These are phyloP conservation scores for Fagopyrum homotropicum DNA, from an alignment of 148 eudicot species.

Conservation along the genomic window DNA sequence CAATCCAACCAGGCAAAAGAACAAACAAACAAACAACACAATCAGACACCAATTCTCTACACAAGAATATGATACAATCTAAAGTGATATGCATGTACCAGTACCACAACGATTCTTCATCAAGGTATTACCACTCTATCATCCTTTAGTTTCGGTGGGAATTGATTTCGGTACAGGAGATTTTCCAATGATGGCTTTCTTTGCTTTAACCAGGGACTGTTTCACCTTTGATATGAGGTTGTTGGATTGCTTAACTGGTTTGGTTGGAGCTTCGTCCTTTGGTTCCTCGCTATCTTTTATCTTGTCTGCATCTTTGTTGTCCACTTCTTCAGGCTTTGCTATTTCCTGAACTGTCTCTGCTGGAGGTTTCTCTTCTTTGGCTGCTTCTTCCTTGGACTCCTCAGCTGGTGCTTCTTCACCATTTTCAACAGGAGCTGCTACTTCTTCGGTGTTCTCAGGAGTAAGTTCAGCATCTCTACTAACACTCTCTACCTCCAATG, in stretches of 20 bases:
- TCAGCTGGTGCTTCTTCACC: constrained; percentile 20
- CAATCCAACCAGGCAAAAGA: not conserved
- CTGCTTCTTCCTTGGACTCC: constrained; percentile 17
- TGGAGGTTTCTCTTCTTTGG: not conserved
- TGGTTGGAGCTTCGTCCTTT: constrained; percentile 36
- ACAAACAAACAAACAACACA: not conserved
- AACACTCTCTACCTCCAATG: constrained; percentile 23
- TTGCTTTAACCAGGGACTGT: constrained; percentile 78
- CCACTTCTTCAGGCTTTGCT: constrained; percentile 7
- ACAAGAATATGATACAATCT: constrained; percentile 6
- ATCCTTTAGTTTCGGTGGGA: constrained; percentile 41
- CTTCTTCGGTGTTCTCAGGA: constrained; percentile 19
- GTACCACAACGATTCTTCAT: not conserved
- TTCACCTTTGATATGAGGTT: constrained; percentile 67
- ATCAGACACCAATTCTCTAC: not conserved
- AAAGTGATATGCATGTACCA: not conserved
- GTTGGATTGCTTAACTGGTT: constrained; percentile 54
- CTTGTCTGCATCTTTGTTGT: constrained; percentile 19
- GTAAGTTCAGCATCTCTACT: constrained; percentile 43
- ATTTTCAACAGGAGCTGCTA: constrained; percentile 6
- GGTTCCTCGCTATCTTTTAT: constrained; percentile 1
- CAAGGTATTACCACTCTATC: constrained; percentile 18
- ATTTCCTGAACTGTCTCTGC: constrained; percentile 19
- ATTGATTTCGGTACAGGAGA: constrained; percentile 54
- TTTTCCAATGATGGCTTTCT: constrained; percentile 75